phyloP scores from a whole-genome alignment of 345 rosid genomes.

The Lumnitzera racemosa region DNA sequence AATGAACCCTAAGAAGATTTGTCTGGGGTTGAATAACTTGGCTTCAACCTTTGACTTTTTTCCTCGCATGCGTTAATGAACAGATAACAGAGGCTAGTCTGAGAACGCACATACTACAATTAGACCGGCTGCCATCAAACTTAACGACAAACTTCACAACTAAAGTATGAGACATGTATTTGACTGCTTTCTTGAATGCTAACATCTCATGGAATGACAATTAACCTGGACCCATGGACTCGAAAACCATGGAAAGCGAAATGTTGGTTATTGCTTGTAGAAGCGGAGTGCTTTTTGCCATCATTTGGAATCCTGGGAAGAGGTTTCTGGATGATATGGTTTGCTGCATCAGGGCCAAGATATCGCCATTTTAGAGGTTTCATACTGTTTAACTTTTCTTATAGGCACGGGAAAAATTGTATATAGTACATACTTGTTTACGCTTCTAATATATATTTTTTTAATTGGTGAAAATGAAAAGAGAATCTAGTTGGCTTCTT shows the following conservation, averaged over 20 bases:
- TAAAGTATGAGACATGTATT: background rate
- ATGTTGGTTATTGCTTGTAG: slow-evolving; percentile 5
- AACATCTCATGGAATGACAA: too few species aligned
- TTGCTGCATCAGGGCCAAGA: slow-evolving; percentile 8
- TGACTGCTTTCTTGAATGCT: slow-evolving; percentile 5
- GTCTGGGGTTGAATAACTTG: too few species aligned
- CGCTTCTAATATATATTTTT: too few species aligned
- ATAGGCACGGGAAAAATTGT: too few species aligned
- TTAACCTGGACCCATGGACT: background rate
- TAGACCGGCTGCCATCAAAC: slow-evolving; percentile 16
- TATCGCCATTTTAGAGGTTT: background rate
- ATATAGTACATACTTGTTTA: too few species aligned
- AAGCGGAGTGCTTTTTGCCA: slow-evolving; percentile 6
- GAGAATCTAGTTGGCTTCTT: too few species aligned
- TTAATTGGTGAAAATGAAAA: too few species aligned
- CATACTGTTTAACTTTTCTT: background rate
- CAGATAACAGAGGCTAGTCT: slow-evolving; percentile 72
- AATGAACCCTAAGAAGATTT: too few species aligned
- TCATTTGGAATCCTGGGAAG: background rate
- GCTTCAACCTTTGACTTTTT: background rate
- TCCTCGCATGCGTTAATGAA: background rate
- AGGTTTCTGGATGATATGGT: background rate
- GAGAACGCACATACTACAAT: slow-evolving; percentile 54
- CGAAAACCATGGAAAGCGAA: background rate
- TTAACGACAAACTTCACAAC: too few species aligned